Percentiles rank a stretch among this genome's conserved stretches.
Conservation (phyloP, 192 early-diverging fungal genomes). For the Podila minutissima region DNA sequence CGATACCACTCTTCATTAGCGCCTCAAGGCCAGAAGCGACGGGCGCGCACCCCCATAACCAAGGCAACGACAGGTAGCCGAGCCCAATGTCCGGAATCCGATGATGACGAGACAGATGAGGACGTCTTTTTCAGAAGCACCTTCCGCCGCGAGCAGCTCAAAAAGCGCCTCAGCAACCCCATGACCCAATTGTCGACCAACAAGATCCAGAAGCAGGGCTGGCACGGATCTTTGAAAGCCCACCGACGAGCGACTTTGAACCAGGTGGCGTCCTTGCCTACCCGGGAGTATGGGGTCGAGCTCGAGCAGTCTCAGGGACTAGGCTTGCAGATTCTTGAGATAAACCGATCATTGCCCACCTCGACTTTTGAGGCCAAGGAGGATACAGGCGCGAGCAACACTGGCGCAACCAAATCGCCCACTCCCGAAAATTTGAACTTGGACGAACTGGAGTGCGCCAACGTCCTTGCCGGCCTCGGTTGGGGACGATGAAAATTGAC, state of each 20-base stretch:
- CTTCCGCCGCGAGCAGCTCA: conserved; percentile 4
- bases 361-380: neutral
- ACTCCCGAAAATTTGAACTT: conserved; percentile 26
- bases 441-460: conserved; percentile 48
- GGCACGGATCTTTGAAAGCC: conserved; percentile 1
- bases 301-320: conserved; percentile 7
- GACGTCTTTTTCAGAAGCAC: conserved; percentile 23
- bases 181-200: neutral
- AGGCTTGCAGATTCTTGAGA: conserved; percentile 10
- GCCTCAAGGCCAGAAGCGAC: conserved; percentile 37
- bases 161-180: conserved; percentile 12
- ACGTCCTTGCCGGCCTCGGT: conserved; percentile 38
- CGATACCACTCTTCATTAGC: conserved; percentile 8
- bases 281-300: conserved; percentile 22
- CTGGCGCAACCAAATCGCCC: neutral
- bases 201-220: neutral
- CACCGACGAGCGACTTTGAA: conserved; percentile 10
- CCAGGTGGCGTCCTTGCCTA: conserved; percentile 20
- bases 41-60: conserved; percentile 2
- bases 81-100: neutral
- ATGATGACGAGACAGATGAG: conserved; percentile 46
- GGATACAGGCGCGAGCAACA: neutral
- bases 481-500: conserved; percentile 17
- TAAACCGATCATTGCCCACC: conserved; percentile 11
- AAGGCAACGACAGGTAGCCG: neutral